These are phyloP conservation scores for Brassica incana DNA, from an alignment of 345 rosid genomes.

Conservation along the genomic window DNA sequence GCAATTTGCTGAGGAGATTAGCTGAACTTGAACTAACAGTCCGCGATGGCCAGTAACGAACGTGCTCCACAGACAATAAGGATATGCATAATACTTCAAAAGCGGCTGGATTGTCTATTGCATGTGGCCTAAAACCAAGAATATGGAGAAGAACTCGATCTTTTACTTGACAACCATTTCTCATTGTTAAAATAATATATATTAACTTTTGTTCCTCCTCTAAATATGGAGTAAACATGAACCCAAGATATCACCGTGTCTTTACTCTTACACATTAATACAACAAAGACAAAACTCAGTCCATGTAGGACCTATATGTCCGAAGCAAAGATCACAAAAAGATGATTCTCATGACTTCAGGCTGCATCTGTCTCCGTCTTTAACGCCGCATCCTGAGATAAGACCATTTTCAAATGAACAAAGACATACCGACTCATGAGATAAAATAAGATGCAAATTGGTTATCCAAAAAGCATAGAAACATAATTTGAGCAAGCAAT, in stretches of 20 bases:
- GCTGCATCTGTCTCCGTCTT: conserved; percentile 12
- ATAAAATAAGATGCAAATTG: conserved; percentile 14
- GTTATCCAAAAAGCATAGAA: not conserved
- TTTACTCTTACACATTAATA: not conserved
- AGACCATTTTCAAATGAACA: not conserved
- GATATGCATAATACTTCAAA: too few relatives aligned
- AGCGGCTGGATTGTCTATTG: too few relatives aligned
- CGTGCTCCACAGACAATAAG: too few relatives aligned
- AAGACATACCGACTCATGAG: not conserved
- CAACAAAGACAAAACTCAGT: not conserved
- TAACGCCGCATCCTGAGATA: conserved; percentile 29
- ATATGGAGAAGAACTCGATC: too few relatives aligned
- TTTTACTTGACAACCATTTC: not conserved
- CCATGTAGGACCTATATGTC: not conserved
- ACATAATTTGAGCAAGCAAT: not conserved
- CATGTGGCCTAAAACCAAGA: too few relatives aligned
- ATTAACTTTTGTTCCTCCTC: not conserved
- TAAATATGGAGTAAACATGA: conserved; percentile 10
- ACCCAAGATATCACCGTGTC: not conserved
- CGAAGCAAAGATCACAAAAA: not conserved
- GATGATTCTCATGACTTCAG: conserved; percentile 20
- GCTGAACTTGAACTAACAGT: too few relatives aligned
- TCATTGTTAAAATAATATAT: not conserved
- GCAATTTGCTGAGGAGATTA: too few relatives aligned
- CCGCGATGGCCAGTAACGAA: too few relatives aligned